Evolutionary conservation across 1,139 yeast species (phyloP).

Genomic region (Saccharomyces hybrid): DNA sequence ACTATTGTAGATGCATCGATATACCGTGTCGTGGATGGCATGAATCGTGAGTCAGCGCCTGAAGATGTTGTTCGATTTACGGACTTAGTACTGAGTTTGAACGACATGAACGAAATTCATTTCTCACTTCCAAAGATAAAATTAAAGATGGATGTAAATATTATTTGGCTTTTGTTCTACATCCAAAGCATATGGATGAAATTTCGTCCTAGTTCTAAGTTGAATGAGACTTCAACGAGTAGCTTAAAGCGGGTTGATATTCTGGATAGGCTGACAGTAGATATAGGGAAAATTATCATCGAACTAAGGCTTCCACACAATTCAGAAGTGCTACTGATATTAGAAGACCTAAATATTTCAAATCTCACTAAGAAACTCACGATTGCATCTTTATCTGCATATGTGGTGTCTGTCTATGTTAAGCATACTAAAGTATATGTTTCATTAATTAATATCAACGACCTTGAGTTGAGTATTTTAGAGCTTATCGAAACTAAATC

Average conservation of each 20-base stretch:
- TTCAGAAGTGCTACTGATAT: slow-evolving; percentile 16
- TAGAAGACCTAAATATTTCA: slow-evolving; percentile 8
- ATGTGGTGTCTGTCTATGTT: slow-evolving; percentile 26
- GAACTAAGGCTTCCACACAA: slow-evolving; percentile 24
- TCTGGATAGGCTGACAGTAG: slow-evolving; percentile 7
- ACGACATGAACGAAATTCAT: background rate
- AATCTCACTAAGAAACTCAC: slow-evolving; percentile 3
- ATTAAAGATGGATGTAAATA: slow-evolving; percentile 22
- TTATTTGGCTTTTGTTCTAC: slow-evolving; percentile 27
- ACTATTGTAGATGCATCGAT: slow-evolving; percentile 14
- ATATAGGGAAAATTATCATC: slow-evolving; percentile 15
- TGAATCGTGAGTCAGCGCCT: slow-evolving; percentile 5
- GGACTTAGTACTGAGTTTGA: slow-evolving; percentile 8
- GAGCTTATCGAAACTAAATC: slow-evolving; percentile 1
- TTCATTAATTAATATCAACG: slow-evolving; percentile 14
- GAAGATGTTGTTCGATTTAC: slow-evolving; percentile 15
- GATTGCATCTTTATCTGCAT: slow-evolving; percentile 10
- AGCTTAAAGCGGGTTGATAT: slow-evolving; percentile 5
- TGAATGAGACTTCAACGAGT: background rate
- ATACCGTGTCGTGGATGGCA: slow-evolving; percentile 18
- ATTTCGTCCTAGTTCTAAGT: background rate
- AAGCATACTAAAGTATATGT: slow-evolving; percentile 17
- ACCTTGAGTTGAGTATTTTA: slow-evolving; percentile 9
- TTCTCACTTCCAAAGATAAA: slow-evolving; percentile 15
- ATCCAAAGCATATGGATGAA: slow-evolving; percentile 9